phyloP scores from a whole-genome alignment of 805 yeast genomes.

The Lipomyces sp. region DNA sequence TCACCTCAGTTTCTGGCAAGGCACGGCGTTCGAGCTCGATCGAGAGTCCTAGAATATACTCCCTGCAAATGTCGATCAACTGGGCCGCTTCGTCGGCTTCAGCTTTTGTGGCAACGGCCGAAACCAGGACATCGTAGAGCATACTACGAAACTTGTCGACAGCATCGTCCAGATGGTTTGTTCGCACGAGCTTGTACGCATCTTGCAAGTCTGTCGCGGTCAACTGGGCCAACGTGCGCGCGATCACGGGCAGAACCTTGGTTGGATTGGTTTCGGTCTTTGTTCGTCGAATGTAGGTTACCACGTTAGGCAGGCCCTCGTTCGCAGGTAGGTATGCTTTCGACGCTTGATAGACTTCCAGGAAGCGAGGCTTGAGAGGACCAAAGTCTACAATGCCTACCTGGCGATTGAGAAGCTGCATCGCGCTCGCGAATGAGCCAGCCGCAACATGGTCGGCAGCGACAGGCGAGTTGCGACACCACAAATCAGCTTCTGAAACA shows the following conservation, averaged over 20 bases:
- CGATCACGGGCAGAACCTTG: slow-evolving; percentile 67
- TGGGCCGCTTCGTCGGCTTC: slow-evolving; percentile 78
- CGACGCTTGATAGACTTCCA: slow-evolving; percentile 81
- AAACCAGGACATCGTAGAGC: slow-evolving; percentile 72
- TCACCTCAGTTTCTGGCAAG: slow-evolving; percentile 62
- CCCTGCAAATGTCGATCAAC: slow-evolving; percentile 74
- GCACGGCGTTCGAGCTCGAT: slow-evolving; percentile 89
- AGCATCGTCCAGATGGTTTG: slow-evolving; percentile 82
- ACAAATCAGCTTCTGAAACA: slow-evolving; percentile 64
- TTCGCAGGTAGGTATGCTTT: slow-evolving; percentile 76
- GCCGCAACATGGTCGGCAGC: slow-evolving; percentile 95
- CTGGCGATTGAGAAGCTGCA: slow-evolving; percentile 88
- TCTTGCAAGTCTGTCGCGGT: slow-evolving; percentile 62
- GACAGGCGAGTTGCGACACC: slow-evolving; percentile 88
- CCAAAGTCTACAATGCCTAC: slow-evolving; percentile 84
- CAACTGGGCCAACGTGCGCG: slow-evolving; percentile 68
- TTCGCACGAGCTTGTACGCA: slow-evolving; percentile 83
- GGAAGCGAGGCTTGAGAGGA: slow-evolving; percentile 81
- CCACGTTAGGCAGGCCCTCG: slow-evolving; percentile 73
- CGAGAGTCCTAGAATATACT: slow-evolving; percentile 88
- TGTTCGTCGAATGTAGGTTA: slow-evolving; percentile 64
- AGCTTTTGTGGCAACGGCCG: slow-evolving; percentile 72
- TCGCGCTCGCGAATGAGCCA: slow-evolving; percentile 95
- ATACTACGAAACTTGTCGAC: slow-evolving; percentile 77
- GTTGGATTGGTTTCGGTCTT: slow-evolving; percentile 60